A percentile compares a stretch with the other conserved stretches of the same genome.
phyloP scores from a whole-genome alignment of 129 eudicot species.

The Glebionis coronaria region DNA sequence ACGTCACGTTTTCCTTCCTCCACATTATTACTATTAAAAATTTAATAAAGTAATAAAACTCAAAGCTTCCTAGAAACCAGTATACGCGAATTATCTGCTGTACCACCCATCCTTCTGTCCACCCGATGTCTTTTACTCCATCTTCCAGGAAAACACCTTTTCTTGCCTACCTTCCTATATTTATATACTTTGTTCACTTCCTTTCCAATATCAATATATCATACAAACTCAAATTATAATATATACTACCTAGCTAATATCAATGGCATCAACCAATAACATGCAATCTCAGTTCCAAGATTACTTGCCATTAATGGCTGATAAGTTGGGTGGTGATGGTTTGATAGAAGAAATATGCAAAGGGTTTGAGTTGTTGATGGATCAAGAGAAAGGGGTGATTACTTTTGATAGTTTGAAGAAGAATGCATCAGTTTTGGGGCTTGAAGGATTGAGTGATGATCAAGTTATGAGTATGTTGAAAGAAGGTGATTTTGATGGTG shows the following conservation, averaged over 20 bases:
- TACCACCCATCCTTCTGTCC: conserved; percentile 9
- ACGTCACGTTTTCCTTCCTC: conserved; percentile 7
- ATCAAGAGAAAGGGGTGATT: conserved; percentile 61
- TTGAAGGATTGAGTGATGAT: conserved; percentile 51
- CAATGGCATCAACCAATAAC: conserved; percentile 33
- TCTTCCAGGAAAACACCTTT: conserved; percentile 29
- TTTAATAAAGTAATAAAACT: neutral
- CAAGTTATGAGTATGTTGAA: conserved; percentile 55
- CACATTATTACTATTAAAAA: neutral
- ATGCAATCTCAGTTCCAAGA: conserved; percentile 49
- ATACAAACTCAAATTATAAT: neutral
- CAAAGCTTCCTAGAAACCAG: conserved; percentile 21
- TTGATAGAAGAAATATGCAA: conserved; percentile 62
- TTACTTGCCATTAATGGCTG: conserved; percentile 73
- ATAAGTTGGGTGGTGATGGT: conserved; percentile 76
- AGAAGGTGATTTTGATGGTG: conserved; percentile 81
- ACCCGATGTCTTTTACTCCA: conserved; percentile 26
- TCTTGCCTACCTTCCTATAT: neutral
- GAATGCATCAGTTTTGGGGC: conserved; percentile 58
- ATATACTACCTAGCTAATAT: neutral
- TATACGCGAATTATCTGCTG: conserved; percentile 15
- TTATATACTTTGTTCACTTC: neutral
- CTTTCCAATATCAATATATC: neutral
- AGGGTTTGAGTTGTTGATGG: conserved; percentile 62
- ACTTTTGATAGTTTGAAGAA: conserved; percentile 70